These are phyloP conservation scores for Raphidocelis subcapitata DNA, from an alignment of 139 green algal genomes.

Conservation along the genomic window DNA sequence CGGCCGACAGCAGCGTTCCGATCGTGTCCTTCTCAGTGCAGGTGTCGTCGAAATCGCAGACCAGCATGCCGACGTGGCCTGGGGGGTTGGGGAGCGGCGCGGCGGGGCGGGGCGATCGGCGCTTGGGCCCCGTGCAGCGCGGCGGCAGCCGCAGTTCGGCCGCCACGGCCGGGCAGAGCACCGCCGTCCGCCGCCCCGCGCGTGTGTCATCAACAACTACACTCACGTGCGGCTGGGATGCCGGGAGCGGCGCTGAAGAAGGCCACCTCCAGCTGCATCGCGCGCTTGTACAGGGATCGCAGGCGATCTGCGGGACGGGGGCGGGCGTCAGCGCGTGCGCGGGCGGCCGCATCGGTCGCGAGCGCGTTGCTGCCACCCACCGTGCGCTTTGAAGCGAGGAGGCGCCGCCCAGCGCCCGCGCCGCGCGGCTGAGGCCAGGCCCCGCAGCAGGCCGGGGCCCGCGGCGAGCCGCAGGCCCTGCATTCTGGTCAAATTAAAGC, in stretches of 20 bases:
- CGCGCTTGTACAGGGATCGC: conserved; percentile 51
- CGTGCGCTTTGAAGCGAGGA: not conserved
- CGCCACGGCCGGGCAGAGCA: too few relatives aligned
- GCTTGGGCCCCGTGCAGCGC: too few relatives aligned
- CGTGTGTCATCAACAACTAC: too few relatives aligned
- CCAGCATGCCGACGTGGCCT: conserved; percentile 50
- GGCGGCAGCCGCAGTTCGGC: not conserved
- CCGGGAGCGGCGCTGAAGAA: conserved; percentile 70
- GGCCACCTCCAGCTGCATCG: conserved; percentile 72
- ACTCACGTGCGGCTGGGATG: conserved; percentile 29
- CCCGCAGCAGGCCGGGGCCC: not conserved
- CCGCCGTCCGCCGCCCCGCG: too few relatives aligned
- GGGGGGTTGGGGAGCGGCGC: not conserved
- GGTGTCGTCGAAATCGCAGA: conserved; percentile 87
- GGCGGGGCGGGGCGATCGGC: too few relatives aligned
- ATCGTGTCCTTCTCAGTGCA: conserved; percentile 65
- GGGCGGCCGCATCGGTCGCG: too few relatives aligned
- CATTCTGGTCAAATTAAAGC: not conserved
- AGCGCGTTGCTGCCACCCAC: too few relatives aligned
- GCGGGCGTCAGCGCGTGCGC: too few relatives aligned
- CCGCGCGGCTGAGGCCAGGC: not conserved
- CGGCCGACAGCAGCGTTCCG: conserved; percentile 52
- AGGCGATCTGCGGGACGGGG: conserved; percentile 42
- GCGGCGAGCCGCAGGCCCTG: not conserved
- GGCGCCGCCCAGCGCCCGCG: not conserved